Evolutionary conservation across 2,329 filamentous ascomycete genomes (phyloP).

Genomic region (Penicillium hordei): DNA sequence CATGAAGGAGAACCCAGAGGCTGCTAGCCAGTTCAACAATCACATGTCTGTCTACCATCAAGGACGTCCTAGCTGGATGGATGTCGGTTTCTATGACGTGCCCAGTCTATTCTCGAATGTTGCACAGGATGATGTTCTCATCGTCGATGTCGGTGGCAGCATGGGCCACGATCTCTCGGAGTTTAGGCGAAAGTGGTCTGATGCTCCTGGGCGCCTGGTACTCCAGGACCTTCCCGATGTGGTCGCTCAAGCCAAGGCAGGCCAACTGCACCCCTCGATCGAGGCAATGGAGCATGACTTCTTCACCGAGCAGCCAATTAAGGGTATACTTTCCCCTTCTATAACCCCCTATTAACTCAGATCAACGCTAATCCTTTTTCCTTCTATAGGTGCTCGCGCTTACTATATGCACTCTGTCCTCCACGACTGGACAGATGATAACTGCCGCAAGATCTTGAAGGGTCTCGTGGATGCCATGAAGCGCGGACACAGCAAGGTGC

Average conservation of each 20-base stretch:
- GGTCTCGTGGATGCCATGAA: slow-evolving; percentile 34
- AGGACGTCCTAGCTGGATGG: slow-evolving; percentile 33
- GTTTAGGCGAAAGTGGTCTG: slow-evolving; percentile 40
- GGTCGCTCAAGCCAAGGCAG: slow-evolving; percentile 23
- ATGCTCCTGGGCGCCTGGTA: slow-evolving; percentile 45
- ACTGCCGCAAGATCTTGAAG: slow-evolving; percentile 30
- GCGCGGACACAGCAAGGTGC: slow-evolving; percentile 42
- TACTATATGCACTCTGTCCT: slow-evolving; percentile 38
- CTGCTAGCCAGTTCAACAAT: slow-evolving; percentile 28
- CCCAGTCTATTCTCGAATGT: slow-evolving; percentile 15
- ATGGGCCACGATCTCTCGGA: slow-evolving; percentile 44
- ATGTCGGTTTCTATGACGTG: slow-evolving; percentile 33
- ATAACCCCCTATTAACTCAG: no score
- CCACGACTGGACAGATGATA: slow-evolving; percentile 35
- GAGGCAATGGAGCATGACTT: slow-evolving; percentile 49
- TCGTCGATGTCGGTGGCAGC: slow-evolving; percentile 49
- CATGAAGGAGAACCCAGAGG: slow-evolving; percentile 21
- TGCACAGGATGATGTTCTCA: slow-evolving; percentile 22
- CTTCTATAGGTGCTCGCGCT: slow-evolving; percentile 30
- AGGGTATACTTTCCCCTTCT: slow-evolving; percentile 30
- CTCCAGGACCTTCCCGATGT: slow-evolving; percentile 52
- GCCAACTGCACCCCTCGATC: slow-evolving; percentile 19
- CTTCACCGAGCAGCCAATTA: slow-evolving; percentile 48
- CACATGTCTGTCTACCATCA: slow-evolving; percentile 31
- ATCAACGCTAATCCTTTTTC: neutral